Percentiles rank a stretch among this genome's conserved stretches.
phyloP scores from a whole-genome alignment of 495 filamentous ascomycete species.

The Neurospora pannonica region DNA sequence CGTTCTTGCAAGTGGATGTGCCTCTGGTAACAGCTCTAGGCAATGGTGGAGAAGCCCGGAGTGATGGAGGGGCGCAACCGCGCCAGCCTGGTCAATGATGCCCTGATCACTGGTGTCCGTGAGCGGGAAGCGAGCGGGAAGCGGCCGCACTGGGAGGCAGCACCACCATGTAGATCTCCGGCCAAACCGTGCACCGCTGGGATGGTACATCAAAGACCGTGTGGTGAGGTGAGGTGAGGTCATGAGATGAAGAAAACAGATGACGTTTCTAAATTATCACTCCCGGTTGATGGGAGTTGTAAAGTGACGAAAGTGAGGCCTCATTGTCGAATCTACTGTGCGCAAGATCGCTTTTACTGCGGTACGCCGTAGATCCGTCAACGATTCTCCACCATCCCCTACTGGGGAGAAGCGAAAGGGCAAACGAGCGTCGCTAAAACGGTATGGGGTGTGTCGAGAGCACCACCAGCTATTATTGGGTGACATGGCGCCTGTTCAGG shows the following conservation, averaged over 20 bases:
- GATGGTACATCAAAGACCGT: neutral
- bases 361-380: neutral
- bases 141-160: neutral
- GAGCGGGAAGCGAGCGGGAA: neutral
- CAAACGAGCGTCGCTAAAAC: neutral
- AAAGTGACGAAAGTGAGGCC: neutral
- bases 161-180: neutral
- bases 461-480: neutral
- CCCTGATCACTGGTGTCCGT: neutral
- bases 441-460: neutral
- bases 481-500: neutral
- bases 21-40: neutral
- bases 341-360: neutral
- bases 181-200: neutral
- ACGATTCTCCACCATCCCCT: neutral
- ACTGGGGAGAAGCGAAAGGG: neutral
- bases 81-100: neutral
- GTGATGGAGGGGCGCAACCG: neutral
- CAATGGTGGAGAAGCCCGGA: neutral
- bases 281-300: neutral
- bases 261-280: neutral
- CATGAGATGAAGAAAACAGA: neutral
- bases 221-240: neutral
- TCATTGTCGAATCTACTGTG: neutral
- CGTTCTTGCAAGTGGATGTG: neutral